phyloP scores from a whole-genome alignment of 2,329 filamentous ascomycete species.

The Sarocladiaceae sp. region DNA sequence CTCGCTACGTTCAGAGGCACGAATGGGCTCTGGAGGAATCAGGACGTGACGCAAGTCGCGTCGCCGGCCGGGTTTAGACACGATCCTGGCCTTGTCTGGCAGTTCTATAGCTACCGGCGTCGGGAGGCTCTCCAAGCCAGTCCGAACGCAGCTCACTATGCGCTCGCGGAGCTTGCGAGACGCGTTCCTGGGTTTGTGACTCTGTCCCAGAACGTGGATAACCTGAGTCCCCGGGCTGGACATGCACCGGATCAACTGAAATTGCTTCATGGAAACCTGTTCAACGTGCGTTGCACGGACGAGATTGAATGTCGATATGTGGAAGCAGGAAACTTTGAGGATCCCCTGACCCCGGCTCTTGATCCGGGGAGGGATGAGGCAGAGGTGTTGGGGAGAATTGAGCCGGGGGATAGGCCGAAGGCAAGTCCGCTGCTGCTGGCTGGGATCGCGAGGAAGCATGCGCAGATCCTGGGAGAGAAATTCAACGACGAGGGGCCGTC shows the following conservation, averaged over 20 bases:
- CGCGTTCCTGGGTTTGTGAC: conserved; percentile 49
- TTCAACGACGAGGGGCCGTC: not conserved
- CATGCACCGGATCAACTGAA: conserved; percentile 52
- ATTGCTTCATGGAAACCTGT: conserved; percentile 58
- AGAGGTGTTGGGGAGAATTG: conserved; percentile 11
- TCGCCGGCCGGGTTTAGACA: conserved; percentile 54
- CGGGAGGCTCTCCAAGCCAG: conserved; percentile 57
- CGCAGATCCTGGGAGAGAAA: conserved; percentile 48
- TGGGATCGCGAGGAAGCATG: conserved; percentile 30
- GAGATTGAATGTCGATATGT: conserved; percentile 50
- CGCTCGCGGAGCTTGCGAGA: conserved; percentile 54
- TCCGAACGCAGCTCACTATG: conserved; percentile 59
- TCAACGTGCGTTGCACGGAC: conserved; percentile 54
- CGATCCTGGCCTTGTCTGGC: conserved; percentile 62
- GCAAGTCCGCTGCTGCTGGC: conserved; percentile 13
- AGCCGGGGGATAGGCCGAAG: conserved; percentile 1
- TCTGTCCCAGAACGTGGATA: conserved; percentile 61
- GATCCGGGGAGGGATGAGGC: conserved; percentile 17
- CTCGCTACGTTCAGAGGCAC: conserved; percentile 56
- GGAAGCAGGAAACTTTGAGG: conserved; percentile 50
- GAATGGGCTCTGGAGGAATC: conserved; percentile 57
- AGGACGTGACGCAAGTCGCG: conserved; percentile 53
- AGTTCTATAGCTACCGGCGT: conserved; percentile 60
- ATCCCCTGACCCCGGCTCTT: conserved; percentile 34
- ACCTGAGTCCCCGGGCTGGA: conserved; percentile 49